phyloP scores from a whole-genome alignment of 805 yeast species.

The Ogataea nitratoaversa region DNA sequence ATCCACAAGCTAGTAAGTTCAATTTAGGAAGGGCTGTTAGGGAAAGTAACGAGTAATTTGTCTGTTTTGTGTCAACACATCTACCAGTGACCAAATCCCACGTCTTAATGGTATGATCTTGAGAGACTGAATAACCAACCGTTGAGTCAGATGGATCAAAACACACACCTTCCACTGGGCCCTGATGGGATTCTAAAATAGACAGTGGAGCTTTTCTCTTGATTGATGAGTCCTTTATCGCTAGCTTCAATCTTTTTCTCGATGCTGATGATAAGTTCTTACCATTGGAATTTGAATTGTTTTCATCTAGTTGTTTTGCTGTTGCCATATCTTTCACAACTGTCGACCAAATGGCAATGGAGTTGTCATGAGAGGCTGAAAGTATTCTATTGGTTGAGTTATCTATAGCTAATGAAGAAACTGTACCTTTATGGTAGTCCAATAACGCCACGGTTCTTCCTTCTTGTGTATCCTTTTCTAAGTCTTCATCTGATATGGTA shows the following conservation, averaged over 20 bases:
- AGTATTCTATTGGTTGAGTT: conserved; percentile 55
- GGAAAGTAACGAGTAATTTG: conserved; percentile 81
- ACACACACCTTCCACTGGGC: conserved; percentile 81
- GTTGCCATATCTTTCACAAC: conserved; percentile 76
- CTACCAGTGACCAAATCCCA: conserved; percentile 92
- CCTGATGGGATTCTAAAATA: conserved; percentile 73
- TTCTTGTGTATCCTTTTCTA: conserved; percentile 39
- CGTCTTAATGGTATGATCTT: conserved; percentile 91
- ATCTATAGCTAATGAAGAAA: conserved; percentile 69
- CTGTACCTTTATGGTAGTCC: conserved; percentile 87
- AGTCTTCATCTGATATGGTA: conserved; percentile 37
- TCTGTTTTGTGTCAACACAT: conserved; percentile 81
- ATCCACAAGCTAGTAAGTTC: conserved; percentile 83
- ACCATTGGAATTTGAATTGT: conserved; percentile 31
- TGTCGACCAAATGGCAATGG: conserved; percentile 87
- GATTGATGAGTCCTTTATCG: conserved; percentile 68
- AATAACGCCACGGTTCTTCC: conserved; percentile 80
- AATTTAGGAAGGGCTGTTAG: conserved; percentile 62
- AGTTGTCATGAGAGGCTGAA: conserved; percentile 79
- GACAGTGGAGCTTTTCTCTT: conserved; percentile 81
- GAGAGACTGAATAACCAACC: conserved; percentile 91
- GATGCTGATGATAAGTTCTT: conserved; percentile 64
- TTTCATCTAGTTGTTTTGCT: conserved; percentile 40
- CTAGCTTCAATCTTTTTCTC: conserved; percentile 83
- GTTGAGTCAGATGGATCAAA: conserved; percentile 71